A percentile compares a stretch with the other conserved stretches of the same genome.
These are phyloP conservation scores for Annulohypoxylon moriforme DNA, from an alignment of 495 filamentous ascomycete species.

Conservation along the genomic window DNA sequence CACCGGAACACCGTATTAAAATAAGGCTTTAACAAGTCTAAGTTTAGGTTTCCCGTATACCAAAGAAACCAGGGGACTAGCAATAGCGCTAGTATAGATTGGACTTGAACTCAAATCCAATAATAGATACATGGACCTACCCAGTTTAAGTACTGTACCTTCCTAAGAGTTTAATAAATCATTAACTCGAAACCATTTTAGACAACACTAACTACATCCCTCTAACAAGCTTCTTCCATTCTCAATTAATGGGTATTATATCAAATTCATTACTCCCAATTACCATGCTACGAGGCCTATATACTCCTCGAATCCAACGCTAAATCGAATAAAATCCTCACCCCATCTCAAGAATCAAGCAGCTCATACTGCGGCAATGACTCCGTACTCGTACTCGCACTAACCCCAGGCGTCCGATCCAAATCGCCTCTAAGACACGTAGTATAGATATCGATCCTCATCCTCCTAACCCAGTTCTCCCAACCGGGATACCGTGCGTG, in stretches of 20 bases:
- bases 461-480: conserved; percentile 39
- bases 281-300: too few species aligned
- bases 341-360: not conserved
- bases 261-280: too few species aligned
- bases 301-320: too few species aligned
- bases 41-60: not conserved
- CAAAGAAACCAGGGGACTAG: not conserved
- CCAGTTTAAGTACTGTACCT: not conserved
- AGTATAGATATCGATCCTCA: conserved; percentile 40
- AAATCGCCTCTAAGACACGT: conserved; percentile 23
- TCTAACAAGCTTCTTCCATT: not conserved
- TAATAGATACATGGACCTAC: not conserved
- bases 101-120: not conserved
- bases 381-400: not conserved
- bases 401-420: not conserved
- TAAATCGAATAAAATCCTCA: too few species aligned
- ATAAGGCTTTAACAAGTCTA: not conserved
- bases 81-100: not conserved
- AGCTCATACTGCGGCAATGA: not conserved
- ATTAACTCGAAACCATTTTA: not conserved
- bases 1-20: not conserved
- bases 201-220: not conserved
- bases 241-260: not conserved
- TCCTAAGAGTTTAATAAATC: not conserved
- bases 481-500: conserved; percentile 38